Evolutionary conservation across 2,329 filamentous ascomycete genomes (phyloP).

Genomic region (Colletotrichum falcatum): DNA sequence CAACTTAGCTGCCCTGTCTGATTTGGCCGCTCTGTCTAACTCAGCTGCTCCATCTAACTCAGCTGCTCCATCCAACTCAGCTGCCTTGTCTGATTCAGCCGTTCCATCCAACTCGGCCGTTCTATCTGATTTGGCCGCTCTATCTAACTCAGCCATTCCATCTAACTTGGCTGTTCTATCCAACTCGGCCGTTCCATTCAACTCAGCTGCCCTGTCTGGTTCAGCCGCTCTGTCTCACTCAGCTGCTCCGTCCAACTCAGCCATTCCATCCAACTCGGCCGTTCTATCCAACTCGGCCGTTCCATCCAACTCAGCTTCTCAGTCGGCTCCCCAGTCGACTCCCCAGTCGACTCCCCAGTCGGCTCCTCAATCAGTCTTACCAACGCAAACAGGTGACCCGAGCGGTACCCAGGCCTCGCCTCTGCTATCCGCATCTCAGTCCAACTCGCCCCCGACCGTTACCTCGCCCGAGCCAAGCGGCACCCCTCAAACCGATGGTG

Average conservation of each 20-base stretch:
- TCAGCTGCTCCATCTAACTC: neutral
- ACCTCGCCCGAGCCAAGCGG: neutral
- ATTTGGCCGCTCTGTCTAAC: too few relatives aligned
- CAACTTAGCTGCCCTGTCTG: conserved; percentile 21
- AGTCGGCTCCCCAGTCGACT: neutral
- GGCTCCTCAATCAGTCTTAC: neutral
- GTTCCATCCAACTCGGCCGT: neutral
- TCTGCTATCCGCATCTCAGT: neutral
- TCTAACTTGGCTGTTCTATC: conserved; percentile 14
- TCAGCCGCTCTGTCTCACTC: neutral
- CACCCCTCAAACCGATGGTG: neutral
- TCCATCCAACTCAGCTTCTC: conserved; percentile 25
- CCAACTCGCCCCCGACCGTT: neutral
- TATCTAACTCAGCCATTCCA: conserved; percentile 1
- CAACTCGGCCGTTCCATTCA: neutral
- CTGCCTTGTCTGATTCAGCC: too few relatives aligned
- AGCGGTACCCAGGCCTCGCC: neutral
- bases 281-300: too few relatives aligned
- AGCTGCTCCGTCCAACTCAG: conserved; percentile 32
- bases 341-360: conserved; percentile 31
- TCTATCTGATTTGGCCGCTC: too few relatives aligned
- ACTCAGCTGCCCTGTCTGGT: conserved; percentile 27
- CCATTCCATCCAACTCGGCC: neutral
- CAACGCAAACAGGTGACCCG: neutral
- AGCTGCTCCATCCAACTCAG: too few relatives aligned